These are phyloP conservation scores for Anastatica hierochuntica DNA, from an alignment of 345 rosid genomes.

Conservation along the genomic window DNA sequence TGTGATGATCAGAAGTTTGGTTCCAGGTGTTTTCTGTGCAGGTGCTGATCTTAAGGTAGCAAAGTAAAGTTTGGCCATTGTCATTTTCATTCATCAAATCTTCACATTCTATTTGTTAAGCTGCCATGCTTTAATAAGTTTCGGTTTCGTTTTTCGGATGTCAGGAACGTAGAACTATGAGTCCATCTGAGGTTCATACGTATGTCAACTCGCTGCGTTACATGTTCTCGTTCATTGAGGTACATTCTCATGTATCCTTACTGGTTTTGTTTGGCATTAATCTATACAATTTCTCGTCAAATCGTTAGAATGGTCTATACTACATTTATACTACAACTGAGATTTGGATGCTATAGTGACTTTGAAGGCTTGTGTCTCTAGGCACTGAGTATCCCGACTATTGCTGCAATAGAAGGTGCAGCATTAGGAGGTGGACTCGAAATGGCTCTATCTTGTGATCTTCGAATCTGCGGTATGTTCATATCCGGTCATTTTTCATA, in stretches of 20 bases:
- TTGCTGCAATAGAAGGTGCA: conserved; percentile 84
- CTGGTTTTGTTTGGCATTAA: neutral
- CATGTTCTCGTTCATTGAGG: conserved; percentile 72
- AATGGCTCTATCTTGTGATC: conserved; percentile 91
- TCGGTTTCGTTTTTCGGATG: conserved; percentile 25
- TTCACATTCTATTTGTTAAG: neutral
- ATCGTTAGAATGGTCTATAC: neutral
- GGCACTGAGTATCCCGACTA: conserved; percentile 65
- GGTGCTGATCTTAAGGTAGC: conserved; percentile 86
- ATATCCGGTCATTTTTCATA: neutral
- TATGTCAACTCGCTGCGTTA: conserved; percentile 68
- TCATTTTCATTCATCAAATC: too few relatives aligned
- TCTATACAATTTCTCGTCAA: neutral
- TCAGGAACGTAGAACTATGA: conserved; percentile 85
- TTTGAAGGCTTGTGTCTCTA: conserved; percentile 23
- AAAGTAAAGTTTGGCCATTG: neutral
- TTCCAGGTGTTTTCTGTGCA: conserved; percentile 77
- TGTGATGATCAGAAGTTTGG: conserved; percentile 58
- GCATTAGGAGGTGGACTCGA: conserved; percentile 98
- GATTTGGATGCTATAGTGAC: neutral
- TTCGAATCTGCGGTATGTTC: conserved; percentile 69
- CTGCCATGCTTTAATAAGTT: too few relatives aligned
- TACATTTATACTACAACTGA: neutral
- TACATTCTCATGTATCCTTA: conserved; percentile 10
- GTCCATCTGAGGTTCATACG: conserved; percentile 53